A percentile compares a stretch with the other conserved stretches of the same genome.
Evolutionary conservation across 805 yeast species (phyloP).

Genomic region (Wickerhamiella musiphila): DNA sequence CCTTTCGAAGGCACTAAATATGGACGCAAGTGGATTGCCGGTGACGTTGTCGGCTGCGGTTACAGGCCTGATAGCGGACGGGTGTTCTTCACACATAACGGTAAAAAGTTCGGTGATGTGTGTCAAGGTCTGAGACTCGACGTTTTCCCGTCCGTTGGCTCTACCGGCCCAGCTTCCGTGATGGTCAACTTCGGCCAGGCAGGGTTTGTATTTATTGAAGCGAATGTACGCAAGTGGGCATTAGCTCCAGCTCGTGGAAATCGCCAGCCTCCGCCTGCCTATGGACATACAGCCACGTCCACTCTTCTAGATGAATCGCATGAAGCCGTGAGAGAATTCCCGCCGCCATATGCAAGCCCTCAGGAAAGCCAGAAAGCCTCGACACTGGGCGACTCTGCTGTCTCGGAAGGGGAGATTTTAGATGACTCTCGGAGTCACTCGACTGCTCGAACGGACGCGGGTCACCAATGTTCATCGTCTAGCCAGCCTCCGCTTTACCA

Average conservation of each 20-base stretch:
- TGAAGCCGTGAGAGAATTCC: not conserved
- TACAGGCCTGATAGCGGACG: conserved; percentile 70
- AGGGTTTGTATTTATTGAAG: conserved; percentile 83
- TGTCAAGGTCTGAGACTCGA: conserved; percentile 55
- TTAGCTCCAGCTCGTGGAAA: conserved; percentile 79
- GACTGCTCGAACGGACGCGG: no score
- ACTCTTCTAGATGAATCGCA: conserved; percentile 31
- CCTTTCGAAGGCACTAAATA: conserved; percentile 36
- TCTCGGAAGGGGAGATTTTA: no score
- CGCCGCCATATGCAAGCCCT: not conserved
- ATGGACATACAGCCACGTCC: conserved; percentile 63
- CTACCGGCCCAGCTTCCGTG: conserved; percentile 63
- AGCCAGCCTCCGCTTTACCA: no score
- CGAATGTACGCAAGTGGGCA: conserved; percentile 89
- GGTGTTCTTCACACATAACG: conserved; percentile 85
- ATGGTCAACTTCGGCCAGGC: conserved; percentile 80
- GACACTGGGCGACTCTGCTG: no score
- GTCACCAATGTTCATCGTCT: no score
- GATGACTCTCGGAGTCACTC: no score
- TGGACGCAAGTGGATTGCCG: conserved; percentile 39
- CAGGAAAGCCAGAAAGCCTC: no score
- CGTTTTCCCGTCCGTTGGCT: conserved; percentile 78
- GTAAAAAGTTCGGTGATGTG: conserved; percentile 72
- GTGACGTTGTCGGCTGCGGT: conserved; percentile 90
- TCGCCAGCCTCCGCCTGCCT: conserved; percentile 87